Base-by-base conservation (phyloP, 306 rosid species). In the Quercus mongolica region DNA sequence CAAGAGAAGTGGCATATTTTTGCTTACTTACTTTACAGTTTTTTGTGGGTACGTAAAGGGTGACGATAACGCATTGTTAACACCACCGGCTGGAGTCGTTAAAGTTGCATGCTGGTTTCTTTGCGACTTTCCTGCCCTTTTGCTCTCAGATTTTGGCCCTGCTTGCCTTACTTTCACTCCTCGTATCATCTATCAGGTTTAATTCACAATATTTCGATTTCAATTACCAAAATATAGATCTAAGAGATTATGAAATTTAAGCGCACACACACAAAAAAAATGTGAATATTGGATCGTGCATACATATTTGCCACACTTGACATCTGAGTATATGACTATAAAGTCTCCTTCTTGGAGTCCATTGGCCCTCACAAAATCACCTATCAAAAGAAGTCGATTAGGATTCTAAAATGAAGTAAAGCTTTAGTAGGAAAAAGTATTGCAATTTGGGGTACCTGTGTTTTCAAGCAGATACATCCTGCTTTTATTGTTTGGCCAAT, bases 341-440 rank as follows among this genome's bases (percentile, higher is more conserved):
- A 95, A 95, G 84, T 95, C 99, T 59, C 99, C 99, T 73, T 95
- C 99, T 82, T 93, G 99, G 78, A 95, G 99, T 85, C 94, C 99
- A 86, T 95, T 95, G 61, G 98, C 98, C 87, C 90, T 95, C 74
- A 95, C 98, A 83, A 95, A 95, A 74, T 95, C 99, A 64, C 99
- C 99, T 95, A 33, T 41, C 46, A 41, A 7, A 7, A 41, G 46
- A 77, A 38, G 19, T 6, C 17, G 23, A 44, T n/a, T 58, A 5
- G 75, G 54, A 3, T 17, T 64, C 56, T 6, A 18, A 26, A 28
- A 25, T 5, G 11, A 11, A 46, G n/a, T 20, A 56, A 61, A 19
- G 13, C 25, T 51, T 14, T 20, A 5, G 5, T 17, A 21, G 46
- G 26, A 33, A 51, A 46, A 6, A 35, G 46, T 41, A 41, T 41